Conservation (phyloP, 495 filamentous ascomycete genomes). For the Neurospora hispaniola region DNA sequence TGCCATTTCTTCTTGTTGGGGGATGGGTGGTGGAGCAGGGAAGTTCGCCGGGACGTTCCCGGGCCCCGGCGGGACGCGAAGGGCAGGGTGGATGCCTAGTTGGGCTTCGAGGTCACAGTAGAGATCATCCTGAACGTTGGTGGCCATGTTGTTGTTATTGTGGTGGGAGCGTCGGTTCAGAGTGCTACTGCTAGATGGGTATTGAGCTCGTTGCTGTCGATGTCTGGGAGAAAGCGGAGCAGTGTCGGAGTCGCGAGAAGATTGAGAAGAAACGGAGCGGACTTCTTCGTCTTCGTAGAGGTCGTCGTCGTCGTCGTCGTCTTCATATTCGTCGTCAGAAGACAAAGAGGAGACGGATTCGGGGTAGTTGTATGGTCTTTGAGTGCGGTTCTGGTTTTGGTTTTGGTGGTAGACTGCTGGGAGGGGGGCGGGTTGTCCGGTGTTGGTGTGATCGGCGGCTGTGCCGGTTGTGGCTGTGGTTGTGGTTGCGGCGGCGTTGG, state of each 20-base stretch:
- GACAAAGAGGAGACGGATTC: background rate
- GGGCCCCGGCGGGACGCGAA: background rate
- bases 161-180: background rate
- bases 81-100: background rate
- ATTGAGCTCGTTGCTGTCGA: background rate
- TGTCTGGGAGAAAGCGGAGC: constrained; percentile 9
- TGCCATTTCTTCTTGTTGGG: background rate
- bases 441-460: background rate
- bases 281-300: constrained; percentile 7
- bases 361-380: background rate
- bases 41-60: background rate
- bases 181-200: background rate
- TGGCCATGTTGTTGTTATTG: background rate
- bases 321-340: background rate
- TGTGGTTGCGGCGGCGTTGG: background rate
- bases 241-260: background rate
- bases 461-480: background rate
- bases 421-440: background rate
- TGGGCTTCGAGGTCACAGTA: constrained; percentile 17
- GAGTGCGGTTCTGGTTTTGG: background rate
- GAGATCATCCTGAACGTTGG: background rate
- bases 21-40: background rate
- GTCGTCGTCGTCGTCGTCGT: constrained; percentile 9
- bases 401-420: background rate
- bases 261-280: background rate